Percentiles rank a stretch among this genome's conserved stretches.
These are phyloP conservation scores for Lepidopterella palustris DNA, from an alignment of 495 filamentous ascomycete species.

Conservation along the genomic window DNA sequence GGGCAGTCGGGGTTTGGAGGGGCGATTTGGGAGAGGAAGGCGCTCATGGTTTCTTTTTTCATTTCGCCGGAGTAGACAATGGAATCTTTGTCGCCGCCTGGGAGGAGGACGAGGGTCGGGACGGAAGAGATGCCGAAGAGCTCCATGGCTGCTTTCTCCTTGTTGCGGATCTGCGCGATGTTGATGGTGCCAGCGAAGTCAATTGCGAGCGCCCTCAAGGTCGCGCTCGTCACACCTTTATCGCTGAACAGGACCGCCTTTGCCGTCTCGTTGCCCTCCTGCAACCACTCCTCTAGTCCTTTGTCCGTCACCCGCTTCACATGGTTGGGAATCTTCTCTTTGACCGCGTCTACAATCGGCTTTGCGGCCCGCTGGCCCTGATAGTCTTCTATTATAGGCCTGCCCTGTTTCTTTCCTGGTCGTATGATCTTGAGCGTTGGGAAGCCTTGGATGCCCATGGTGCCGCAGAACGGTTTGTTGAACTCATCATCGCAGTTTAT, in stretches of 20 bases:
- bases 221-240: constrained; percentile 77
- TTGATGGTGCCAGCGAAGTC: constrained; percentile 81
- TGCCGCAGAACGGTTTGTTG: constrained; percentile 84
- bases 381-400: constrained; percentile 88
- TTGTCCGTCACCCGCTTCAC: constrained; percentile 76
- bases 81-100: constrained; percentile 60
- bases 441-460: constrained; percentile 90
- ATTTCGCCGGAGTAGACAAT: constrained; percentile 77
- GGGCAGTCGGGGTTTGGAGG: constrained; percentile 67
- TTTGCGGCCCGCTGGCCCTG: constrained; percentile 74
- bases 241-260: constrained; percentile 94
- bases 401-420: constrained; percentile 74
- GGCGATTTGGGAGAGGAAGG: constrained; percentile 75
- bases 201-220: constrained; percentile 79
- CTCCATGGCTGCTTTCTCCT: constrained; percentile 64
- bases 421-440: constrained; percentile 92
- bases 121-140: constrained; percentile 70
- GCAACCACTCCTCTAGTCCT: constrained; percentile 69
- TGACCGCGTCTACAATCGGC: constrained; percentile 79
- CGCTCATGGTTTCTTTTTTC: constrained; percentile 74
- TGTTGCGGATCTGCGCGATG: constrained; percentile 80
- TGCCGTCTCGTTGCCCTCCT: constrained; percentile 61
- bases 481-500: constrained; percentile 92
- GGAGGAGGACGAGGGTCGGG: constrained; percentile 75
- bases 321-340: constrained; percentile 82